Evolutionary conservation across 2,329 filamentous ascomycete genomes (phyloP), one percentile per base, ranked within the genome.

Genomic region (Bretziella fagacearum): DNA sequence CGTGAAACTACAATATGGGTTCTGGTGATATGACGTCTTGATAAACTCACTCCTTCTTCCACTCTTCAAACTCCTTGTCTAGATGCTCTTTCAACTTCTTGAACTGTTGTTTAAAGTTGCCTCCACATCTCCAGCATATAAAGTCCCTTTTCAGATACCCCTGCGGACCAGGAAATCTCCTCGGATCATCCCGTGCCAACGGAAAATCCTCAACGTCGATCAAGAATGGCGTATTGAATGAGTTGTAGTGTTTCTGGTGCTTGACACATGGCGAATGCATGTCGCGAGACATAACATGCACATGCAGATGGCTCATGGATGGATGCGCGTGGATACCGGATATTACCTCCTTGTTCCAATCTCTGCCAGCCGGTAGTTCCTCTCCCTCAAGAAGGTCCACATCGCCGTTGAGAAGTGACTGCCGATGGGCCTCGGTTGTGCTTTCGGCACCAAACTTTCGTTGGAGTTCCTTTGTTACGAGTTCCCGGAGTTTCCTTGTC

Each of bases 241-340:
- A 91, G 58, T 91, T 84, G 63, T 95, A 96, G 63, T 96, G 91
- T 60, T 86, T 89, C 53, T 77, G 71, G 58, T 89, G 78, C 63
- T 79, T 84, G 61, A 95, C 54, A 39, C 70, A 71, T 8, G 73
- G 70, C 30, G 80, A 85, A 55, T 76, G 70, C 69, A 84, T 80
- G 59, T 98, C 91, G 15, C 75, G 68, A 32, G 82, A 84, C 49
- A 96, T 63, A 25, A 96, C 76, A 61, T 98, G 91, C 3, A 96
- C 69, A 62, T 98, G 91, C 47, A 96, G 59, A 60, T 96, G 85
- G 53, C 74, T 79, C 91, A 98, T 96, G 48, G 81, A 87, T 2
- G 91, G 91, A 54, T 80, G 76, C 2, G 84, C 81, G 63, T 98
- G 91, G 6, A 94, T 73, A 11, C 91, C 91, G 17, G 78, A 72